Evolutionary conservation across 2,329 filamentous ascomycete genomes (phyloP), one percentile per base, ranked within the genome.

Genomic region (Amauroascus niger): DNA sequence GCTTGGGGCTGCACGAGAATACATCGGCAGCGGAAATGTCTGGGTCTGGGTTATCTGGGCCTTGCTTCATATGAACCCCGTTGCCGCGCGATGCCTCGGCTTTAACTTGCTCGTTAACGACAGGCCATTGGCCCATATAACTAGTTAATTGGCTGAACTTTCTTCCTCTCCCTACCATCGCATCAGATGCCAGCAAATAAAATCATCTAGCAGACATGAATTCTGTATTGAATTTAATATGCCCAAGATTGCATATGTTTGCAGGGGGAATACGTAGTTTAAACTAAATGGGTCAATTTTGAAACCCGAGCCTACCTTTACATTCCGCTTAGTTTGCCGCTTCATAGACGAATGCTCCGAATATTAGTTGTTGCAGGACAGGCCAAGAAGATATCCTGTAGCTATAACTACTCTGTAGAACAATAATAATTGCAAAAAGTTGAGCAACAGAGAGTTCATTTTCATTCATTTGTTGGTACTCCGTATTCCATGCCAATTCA

Each of bases 21-120:
- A 14, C 33, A 48, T 54, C 55, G 51, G 51, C 51, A 57, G 32
- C 32, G 33, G 33, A 9, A 9, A 50, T 51, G 26, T 46, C 11
- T 52, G 50, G 41, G 41, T 28, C 24, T 45, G 41, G 50, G 49
- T 18, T 33, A 20, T 37, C 35, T 37, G 16, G 49, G 13, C 7
- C 22, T 37, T 37, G 50, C 50, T 52, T 52, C 50, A 52, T 46
- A 52, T 52, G 50, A 46, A 39, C 41, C 49, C n/a, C 18, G 41
- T 47, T 43, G 52, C 49, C 47, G 41, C 28, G 18, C 37, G 28
- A 37, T 54, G 48, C 55, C 55, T 57, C 55, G 55, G 55, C 52
- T 45, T 43, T 39, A 26, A 30, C 14, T 24, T n/a, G 14, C 16
- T 24, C 9, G 6, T 2, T 5, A 2, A 22, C 11, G 35, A 41